Conservation (phyloP, 805 yeast species). For the Cyberlindnera euphorbiae region DNA sequence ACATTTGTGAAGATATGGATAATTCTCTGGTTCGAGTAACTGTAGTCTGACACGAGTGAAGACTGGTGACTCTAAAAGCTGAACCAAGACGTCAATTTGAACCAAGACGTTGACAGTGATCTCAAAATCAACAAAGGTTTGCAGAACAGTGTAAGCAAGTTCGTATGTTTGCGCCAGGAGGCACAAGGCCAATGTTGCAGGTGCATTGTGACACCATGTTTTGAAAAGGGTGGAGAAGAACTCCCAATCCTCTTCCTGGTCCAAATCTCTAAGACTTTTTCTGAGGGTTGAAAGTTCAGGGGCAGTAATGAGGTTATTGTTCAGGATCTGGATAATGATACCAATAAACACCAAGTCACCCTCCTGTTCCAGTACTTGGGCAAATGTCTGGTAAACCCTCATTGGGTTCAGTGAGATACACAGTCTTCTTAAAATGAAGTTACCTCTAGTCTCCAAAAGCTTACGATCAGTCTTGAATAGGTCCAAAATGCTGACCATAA, state of each 20-base stretch:
- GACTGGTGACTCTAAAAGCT: slow-evolving; percentile 86
- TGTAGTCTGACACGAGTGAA: slow-evolving; percentile 84
- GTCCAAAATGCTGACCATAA: slow-evolving; percentile 64
- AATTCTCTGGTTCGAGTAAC: slow-evolving; percentile 77
- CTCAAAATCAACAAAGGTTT: slow-evolving; percentile 77
- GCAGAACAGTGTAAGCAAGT: slow-evolving; percentile 76
- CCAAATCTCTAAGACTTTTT: slow-evolving; percentile 59
- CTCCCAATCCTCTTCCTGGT: slow-evolving; percentile 55
- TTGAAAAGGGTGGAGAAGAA: slow-evolving; percentile 74
- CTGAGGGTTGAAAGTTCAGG: slow-evolving; percentile 74
- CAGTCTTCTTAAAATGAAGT: slow-evolving; percentile 76
- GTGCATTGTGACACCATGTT: slow-evolving; percentile 90
- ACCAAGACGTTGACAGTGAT: slow-evolving; percentile 72
- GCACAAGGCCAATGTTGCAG: slow-evolving; percentile 82
- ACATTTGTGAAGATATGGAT: slow-evolving; percentile 80
- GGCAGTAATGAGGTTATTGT: slow-evolving; percentile 80
- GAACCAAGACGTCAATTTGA: slow-evolving; percentile 86
- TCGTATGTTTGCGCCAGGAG: slow-evolving; percentile 84
- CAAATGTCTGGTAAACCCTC: slow-evolving; percentile 73
- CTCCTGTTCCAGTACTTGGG: slow-evolving; percentile 63
- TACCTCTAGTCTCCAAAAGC: slow-evolving; percentile 67
- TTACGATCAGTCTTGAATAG: slow-evolving; percentile 68
- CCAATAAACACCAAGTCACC: slow-evolving; percentile 66
- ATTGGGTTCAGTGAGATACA: slow-evolving; percentile 81
- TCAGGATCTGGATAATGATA: slow-evolving; percentile 79